These are phyloP conservation scores for Saccharomyces hybrid DNA, from an alignment of 1,139 yeast genomes.

Conservation along the genomic window DNA sequence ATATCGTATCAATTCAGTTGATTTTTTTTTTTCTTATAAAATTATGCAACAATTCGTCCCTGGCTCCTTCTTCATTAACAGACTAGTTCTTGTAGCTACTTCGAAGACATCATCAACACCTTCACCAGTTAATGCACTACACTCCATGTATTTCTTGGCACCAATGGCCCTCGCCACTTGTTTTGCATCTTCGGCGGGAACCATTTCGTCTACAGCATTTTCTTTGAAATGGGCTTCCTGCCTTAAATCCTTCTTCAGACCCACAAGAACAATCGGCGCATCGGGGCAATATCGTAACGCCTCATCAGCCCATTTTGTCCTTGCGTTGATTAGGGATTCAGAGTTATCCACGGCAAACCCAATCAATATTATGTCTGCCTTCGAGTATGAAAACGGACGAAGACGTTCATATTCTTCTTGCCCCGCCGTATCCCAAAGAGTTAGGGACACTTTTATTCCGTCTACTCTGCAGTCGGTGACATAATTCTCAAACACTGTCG, in stretches of 20 bases:
- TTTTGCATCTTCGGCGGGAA: conserved; percentile 49
- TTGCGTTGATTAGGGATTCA: conserved; percentile 62
- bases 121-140: conserved; percentile 73
- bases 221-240: conserved; percentile 29
- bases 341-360: conserved; percentile 67
- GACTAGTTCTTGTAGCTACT: conserved; percentile 63
- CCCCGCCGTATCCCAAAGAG: conserved; percentile 96
- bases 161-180: conserved; percentile 58
- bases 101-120: conserved; percentile 80
- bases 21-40: conserved; percentile 6
- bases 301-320: conserved; percentile 67
- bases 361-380: conserved; percentile 63
- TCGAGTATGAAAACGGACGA: conserved; percentile 67
- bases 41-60: conserved; percentile 41
- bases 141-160: conserved; percentile 62
- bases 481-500: conserved; percentile 92
- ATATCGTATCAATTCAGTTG: background rate
- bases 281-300: conserved; percentile 60
- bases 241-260: conserved; percentile 63
- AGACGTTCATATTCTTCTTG: conserved; percentile 83
- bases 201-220: conserved; percentile 34
- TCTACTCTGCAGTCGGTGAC: conserved; percentile 90
- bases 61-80: conserved; percentile 40
- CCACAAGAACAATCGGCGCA: conserved; percentile 59
- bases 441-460: conserved; percentile 82